Percentiles rank a stretch among this genome's conserved stretches.
These are phyloP conservation scores for Xylaria sp. DNA, from an alignment of 2,329 filamentous ascomycete species.

Conservation along the genomic window DNA sequence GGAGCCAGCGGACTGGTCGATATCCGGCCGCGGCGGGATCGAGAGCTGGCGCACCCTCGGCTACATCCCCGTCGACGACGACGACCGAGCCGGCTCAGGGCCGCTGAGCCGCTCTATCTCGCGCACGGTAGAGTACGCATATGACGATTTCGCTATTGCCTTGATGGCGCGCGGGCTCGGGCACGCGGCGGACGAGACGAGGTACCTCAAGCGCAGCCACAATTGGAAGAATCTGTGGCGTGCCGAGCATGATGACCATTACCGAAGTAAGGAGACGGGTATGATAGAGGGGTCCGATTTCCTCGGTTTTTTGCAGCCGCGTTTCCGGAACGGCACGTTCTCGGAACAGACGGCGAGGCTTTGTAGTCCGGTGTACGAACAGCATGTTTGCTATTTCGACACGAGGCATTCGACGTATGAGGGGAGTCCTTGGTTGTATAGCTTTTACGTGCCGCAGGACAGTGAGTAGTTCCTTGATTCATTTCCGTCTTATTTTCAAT, in stretches of 20 bases:
- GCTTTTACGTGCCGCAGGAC: conserved; percentile 70
- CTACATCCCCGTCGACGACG: conserved; percentile 78
- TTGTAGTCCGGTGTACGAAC: conserved; percentile 65
- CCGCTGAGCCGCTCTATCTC: conserved; percentile 76
- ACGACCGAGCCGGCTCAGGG: conserved; percentile 70
- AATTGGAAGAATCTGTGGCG: conserved; percentile 79
- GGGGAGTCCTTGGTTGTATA: conserved; percentile 73
- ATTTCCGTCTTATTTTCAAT: too few relatives aligned
- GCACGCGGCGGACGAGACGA: conserved; percentile 62
- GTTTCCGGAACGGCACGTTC: conserved; percentile 73
- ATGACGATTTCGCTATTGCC: conserved; percentile 79
- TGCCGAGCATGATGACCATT: conserved; percentile 53
- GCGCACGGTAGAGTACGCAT: conserved; percentile 82
- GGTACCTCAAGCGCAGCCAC: conserved; percentile 69
- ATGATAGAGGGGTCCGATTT: conserved; percentile 60
- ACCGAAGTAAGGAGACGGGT: conserved; percentile 39
- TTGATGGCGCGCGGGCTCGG: conserved; percentile 70
- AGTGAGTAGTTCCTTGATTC: conserved; percentile 24
- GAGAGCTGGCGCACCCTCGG: conserved; percentile 75
- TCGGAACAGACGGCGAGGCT: conserved; percentile 73
- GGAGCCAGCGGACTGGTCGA: conserved; percentile 74
- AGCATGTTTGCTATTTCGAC: conserved; percentile 61
- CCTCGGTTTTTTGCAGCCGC: conserved; percentile 76
- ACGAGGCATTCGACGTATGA: conserved; percentile 57
- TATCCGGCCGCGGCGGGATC: conserved; percentile 77